phyloP scores from a whole-genome alignment of 305 asterid genomes.

The Fraxinus floribunda region DNA sequence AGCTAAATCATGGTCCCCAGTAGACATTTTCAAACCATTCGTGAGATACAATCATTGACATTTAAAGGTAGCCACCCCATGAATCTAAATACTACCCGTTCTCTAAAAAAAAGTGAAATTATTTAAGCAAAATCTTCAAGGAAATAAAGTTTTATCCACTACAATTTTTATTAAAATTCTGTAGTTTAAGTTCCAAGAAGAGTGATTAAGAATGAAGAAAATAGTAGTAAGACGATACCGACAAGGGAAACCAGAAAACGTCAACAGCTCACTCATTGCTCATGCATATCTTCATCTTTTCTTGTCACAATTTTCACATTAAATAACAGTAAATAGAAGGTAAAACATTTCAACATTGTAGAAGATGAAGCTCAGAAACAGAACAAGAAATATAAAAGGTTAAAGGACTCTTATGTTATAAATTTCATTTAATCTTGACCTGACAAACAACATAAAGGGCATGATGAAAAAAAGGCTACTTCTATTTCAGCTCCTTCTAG shows the following conservation, averaged over 20 bases:
- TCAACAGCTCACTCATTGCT: not conserved
- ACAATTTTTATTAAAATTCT: not conserved
- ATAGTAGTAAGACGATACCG: not conserved
- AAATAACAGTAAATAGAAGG: not conserved
- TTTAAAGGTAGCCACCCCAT: not conserved
- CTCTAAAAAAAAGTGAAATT: not conserved
- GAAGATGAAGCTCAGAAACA: not conserved
- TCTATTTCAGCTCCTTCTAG: not conserved
- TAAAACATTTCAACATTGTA: not conserved
- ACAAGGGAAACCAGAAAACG: not conserved
- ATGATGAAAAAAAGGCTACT: not conserved
- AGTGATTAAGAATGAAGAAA: not conserved
- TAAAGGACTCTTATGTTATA: not conserved
- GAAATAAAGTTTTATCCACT: not conserved
- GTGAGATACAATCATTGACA: not conserved
- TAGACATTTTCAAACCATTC: not conserved
- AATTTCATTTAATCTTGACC: not conserved
- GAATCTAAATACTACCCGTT: not conserved
- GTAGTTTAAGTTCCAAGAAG: not conserved
- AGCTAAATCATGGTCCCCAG: not conserved
- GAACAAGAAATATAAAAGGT: not conserved
- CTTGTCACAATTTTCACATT: conserved; percentile 1
- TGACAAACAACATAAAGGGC: not conserved
- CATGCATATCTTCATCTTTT: not conserved
- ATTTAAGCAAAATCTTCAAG: not conserved